Conservation (phyloP, 495 filamentous ascomycete species). For the Talaromyces adpressus region DNA sequence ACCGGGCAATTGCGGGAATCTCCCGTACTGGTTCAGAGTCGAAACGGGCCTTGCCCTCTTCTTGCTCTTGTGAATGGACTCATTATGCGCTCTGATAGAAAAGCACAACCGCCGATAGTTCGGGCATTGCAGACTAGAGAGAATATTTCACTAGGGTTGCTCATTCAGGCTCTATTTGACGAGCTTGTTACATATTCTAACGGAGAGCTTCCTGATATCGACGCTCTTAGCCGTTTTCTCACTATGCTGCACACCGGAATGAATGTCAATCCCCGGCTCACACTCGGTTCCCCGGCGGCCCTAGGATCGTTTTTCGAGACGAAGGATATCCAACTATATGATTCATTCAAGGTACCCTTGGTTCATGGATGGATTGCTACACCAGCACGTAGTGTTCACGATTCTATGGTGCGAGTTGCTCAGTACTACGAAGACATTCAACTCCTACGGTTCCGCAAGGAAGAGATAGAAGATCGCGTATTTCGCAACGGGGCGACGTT, state of each 20-base stretch:
- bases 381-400: constrained; percentile 52
- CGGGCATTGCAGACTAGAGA: constrained; percentile 72
- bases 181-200: constrained; percentile 70
- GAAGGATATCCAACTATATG: constrained; percentile 76
- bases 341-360: constrained; percentile 77
- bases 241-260: constrained; percentile 90
- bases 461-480: constrained; percentile 79
- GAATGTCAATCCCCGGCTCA: constrained; percentile 93
- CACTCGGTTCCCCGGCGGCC: constrained; percentile 44
- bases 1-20: constrained; percentile 44
- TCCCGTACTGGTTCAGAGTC: constrained; percentile 84
- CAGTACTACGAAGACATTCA: constrained; percentile 86
- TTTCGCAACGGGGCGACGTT: constrained; percentile 40
- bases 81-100: constrained; percentile 65
- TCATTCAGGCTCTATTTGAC: constrained; percentile 84
- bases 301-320: constrained; percentile 74
- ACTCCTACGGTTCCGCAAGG: constrained; percentile 76
- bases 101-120: constrained; percentile 59
- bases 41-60: constrained; percentile 89
- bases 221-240: constrained; percentile 79
- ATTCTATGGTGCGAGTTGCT: constrained; percentile 63
- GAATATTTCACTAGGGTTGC: constrained; percentile 75
- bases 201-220: constrained; percentile 71
- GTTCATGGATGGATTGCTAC: constrained; percentile 91
- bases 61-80: constrained; percentile 92